Conservation (phyloP, 331 rosid species). For the Acacia concinna region DNA sequence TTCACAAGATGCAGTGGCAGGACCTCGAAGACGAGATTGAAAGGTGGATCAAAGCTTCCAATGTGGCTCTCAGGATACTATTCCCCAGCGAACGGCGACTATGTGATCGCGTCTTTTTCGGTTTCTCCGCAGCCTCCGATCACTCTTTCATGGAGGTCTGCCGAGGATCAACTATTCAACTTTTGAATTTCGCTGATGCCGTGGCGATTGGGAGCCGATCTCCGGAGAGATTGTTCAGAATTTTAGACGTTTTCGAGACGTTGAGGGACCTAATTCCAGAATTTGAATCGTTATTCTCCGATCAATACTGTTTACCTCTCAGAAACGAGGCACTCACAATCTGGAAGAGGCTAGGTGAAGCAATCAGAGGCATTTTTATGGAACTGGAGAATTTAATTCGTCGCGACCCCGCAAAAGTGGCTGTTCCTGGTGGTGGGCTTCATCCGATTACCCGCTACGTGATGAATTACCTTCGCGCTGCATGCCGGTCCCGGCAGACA, state of each 20-base stretch:
- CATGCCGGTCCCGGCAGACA: constrained; percentile 59
- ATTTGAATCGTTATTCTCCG: constrained; percentile 54
- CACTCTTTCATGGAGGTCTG: constrained; percentile 81
- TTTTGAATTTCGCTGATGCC: constrained; percentile 65
- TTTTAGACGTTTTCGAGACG: constrained; percentile 62
- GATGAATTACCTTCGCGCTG: constrained; percentile 77
- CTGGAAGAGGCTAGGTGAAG: constrained; percentile 68
- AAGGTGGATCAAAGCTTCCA: constrained; percentile 63
- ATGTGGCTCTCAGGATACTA: constrained; percentile 57
- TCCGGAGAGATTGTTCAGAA: constrained; percentile 65
- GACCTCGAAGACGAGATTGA: constrained; percentile 73
- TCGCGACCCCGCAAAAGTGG: constrained; percentile 58
- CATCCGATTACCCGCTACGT: constrained; percentile 79
- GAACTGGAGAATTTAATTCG: constrained; percentile 71
- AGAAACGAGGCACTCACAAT: constrained; percentile 64
- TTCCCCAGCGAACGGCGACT: constrained; percentile 74
- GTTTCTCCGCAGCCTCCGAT: constrained; percentile 59
- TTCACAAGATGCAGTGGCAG: constrained; percentile 61
- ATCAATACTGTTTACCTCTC: constrained; percentile 57
- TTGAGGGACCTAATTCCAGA: constrained; percentile 64
- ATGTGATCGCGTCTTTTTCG: constrained; percentile 64
- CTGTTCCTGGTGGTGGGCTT: constrained; percentile 73
- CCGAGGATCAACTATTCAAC: constrained; percentile 64
- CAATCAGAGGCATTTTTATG: constrained; percentile 71
- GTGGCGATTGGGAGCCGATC: constrained; percentile 63